phyloP scores from a whole-genome alignment of 2,329 filamentous ascomycete genomes.

The Zopfia rhizophila region DNA sequence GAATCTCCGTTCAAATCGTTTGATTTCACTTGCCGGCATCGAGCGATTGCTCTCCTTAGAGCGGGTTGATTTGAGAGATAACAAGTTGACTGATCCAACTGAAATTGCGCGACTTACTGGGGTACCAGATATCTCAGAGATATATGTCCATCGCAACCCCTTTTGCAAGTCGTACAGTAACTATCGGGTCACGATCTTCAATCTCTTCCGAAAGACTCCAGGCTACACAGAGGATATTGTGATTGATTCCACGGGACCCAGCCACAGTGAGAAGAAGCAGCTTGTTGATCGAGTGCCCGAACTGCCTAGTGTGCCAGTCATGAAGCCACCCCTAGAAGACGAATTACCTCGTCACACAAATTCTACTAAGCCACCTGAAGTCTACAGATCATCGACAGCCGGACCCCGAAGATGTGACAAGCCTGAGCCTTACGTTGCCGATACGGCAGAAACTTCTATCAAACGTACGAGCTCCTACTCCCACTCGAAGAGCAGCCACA shows the following conservation, averaged over 20 bases:
- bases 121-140: constrained; percentile 89
- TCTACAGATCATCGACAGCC: too few relatives aligned
- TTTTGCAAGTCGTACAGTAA: constrained; percentile 87
- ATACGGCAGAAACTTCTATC: constrained; percentile 24
- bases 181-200: constrained; percentile 93
- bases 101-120: constrained; percentile 90
- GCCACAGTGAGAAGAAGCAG: constrained; percentile 85
- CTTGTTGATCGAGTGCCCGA: constrained; percentile 84
- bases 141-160: constrained; percentile 92
- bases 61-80: constrained; percentile 89
- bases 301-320: constrained; percentile 78
- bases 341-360: constrained; percentile 63
- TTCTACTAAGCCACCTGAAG: constrained; percentile 66
- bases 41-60: constrained; percentile 90
- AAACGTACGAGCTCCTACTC: constrained; percentile 42
- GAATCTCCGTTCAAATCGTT: constrained; percentile 88
- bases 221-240: constrained; percentile 91
- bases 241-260: constrained; percentile 85
- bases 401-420: too few relatives aligned
- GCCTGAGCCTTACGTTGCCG: constrained; percentile 62
- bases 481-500: constrained; percentile 44
- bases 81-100: constrained; percentile 87
- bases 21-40: constrained; percentile 87
- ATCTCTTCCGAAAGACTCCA: constrained; percentile 88
- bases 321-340: constrained; percentile 74